phyloP scores from a whole-genome alignment of 2,329 filamentous ascomycete species.

The Aureobasidium namibiae region DNA sequence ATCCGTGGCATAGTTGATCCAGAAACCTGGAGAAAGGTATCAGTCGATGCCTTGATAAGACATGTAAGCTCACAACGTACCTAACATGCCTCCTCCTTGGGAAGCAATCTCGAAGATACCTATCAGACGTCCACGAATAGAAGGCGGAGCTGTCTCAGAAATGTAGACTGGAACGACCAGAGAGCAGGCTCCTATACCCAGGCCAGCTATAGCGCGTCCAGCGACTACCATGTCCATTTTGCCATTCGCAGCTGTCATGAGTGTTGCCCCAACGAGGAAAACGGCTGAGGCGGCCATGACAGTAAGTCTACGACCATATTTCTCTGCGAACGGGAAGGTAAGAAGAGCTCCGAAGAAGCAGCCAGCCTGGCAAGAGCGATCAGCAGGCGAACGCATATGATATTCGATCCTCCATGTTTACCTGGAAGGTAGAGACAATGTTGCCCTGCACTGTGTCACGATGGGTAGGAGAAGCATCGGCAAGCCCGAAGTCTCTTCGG shows the following conservation, averaged over 20 bases:
- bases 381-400: background rate
- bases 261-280: conserved; percentile 34
- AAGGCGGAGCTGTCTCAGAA: conserved; percentile 45
- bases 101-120: conserved; percentile 61
- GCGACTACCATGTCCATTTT: conserved; percentile 29
- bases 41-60: background rate
- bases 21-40: conserved; percentile 22
- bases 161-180: conserved; percentile 33
- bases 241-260: conserved; percentile 32
- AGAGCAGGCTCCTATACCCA: conserved; percentile 31
- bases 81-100: conserved; percentile 49
- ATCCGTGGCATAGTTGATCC: conserved; percentile 35
- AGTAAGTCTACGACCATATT: conserved; percentile 40
- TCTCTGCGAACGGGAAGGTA: conserved; percentile 41
- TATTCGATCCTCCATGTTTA: background rate
- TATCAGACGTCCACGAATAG: conserved; percentile 56
- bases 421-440: conserved; percentile 30
- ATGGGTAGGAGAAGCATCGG: conserved; percentile 29
- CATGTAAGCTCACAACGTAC: background rate
- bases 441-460: conserved; percentile 33
- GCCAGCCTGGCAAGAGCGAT: conserved; percentile 16
- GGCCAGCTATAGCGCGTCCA: conserved; percentile 36
- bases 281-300: conserved; percentile 39
- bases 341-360: conserved; percentile 33
- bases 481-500: conserved; percentile 28